Percentiles rank a stretch among this genome's conserved stretches.
Conservation (phyloP, 2,329 filamentous ascomycete genomes). For the Rhytidhysteron rufulum region DNA sequence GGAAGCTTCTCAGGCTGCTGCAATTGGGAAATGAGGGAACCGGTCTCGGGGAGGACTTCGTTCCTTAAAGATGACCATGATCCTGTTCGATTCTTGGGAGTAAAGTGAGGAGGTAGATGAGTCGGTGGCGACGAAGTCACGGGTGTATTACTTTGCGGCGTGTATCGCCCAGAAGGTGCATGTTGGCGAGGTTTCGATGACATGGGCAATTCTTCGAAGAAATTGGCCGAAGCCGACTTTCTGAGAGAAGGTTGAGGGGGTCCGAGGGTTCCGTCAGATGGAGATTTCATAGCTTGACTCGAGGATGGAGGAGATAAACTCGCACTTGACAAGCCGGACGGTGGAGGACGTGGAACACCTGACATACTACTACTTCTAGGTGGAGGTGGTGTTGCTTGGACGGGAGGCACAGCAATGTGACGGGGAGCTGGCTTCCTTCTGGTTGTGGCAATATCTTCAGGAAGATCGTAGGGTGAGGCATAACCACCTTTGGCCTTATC, state of each 20-base stretch:
- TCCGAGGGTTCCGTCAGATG: conserved; percentile 22
- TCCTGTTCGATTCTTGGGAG: conserved; percentile 30
- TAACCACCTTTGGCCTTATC: conserved; percentile 91
- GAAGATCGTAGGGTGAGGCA: conserved; percentile 89
- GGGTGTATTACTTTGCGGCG: conserved; percentile 28
- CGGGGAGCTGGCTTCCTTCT: conserved; percentile 51
- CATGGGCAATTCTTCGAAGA: conserved; percentile 48
- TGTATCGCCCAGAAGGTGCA: conserved; percentile 32
- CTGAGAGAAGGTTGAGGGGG: conserved; percentile 23
- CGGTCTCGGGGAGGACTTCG: conserved; percentile 28
- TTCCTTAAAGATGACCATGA: conserved; percentile 34
- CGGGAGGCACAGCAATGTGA: conserved; percentile 16
- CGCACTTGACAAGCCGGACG: conserved; percentile 28
- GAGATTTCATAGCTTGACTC: conserved; percentile 31
- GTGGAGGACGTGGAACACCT: conserved; percentile 18
- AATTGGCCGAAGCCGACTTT: conserved; percentile 34
- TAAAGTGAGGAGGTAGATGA: conserved; percentile 17
- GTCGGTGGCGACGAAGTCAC: conserved; percentile 20
- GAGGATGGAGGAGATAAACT: conserved; percentile 40
- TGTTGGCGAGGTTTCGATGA: conserved; percentile 36
- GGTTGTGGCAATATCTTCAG: conserved; percentile 76
- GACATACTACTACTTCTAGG: conserved; percentile 61
- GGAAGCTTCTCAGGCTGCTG: conserved; percentile 41
- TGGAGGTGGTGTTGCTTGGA: conserved; percentile 48
- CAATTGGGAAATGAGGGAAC: conserved; percentile 23